phyloP scores from a whole-genome alignment of 164 flowering plant genomes.

The Annona cherimola region DNA sequence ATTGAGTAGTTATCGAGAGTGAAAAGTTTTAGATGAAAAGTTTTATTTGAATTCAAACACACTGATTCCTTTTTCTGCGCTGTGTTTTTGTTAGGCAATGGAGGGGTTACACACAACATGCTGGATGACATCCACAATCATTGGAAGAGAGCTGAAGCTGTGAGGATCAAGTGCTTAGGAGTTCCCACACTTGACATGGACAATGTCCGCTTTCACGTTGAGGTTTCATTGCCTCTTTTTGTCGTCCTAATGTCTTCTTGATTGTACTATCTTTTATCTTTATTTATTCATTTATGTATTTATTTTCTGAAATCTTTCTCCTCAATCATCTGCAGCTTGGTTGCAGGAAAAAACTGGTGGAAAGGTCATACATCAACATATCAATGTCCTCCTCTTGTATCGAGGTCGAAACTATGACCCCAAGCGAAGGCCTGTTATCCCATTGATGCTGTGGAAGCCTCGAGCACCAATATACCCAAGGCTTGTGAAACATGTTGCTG shows the following conservation, averaged over 20 bases:
- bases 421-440: constrained; percentile 60
- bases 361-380: constrained; percentile 58
- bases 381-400: constrained; percentile 69
- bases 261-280: too few relatives aligned
- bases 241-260: not conserved
- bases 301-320: not conserved
- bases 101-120: constrained; percentile 91
- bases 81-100: constrained; percentile 44
- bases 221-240: constrained; percentile 43
- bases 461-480: constrained; percentile 77
- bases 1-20: too few relatives aligned
- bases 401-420: constrained; percentile 88
- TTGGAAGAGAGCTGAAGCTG: constrained; percentile 97
- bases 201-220: constrained; percentile 82
- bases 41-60: too few relatives aligned
- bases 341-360: constrained; percentile 91
- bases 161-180: constrained; percentile 90
- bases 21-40: too few relatives aligned
- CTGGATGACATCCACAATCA: constrained; percentile 92
- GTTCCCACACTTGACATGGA: constrained; percentile 98
- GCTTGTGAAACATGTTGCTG: constrained; percentile 79
- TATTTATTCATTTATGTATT: not conserved
- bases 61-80: constrained; percentile 1
- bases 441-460: constrained; percentile 92
- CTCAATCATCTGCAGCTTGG: constrained; percentile 25